Base-by-base conservation (phyloP, 2,329 filamentous ascomycete genomes). In the Monosporascus sp. region DNA sequence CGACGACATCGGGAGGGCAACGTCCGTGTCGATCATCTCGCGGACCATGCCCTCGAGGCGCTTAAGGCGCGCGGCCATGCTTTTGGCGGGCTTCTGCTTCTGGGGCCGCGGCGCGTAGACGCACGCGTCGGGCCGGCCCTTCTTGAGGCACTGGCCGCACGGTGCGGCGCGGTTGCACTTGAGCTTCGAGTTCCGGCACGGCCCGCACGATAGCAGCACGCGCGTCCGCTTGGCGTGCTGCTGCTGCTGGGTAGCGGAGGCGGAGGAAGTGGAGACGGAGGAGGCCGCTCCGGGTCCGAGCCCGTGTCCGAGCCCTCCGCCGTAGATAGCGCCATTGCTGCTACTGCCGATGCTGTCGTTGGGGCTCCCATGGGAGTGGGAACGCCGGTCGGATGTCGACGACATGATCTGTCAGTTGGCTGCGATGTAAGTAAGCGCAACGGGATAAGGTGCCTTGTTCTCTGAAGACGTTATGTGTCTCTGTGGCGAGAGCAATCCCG, bases 11-110 rank as follows among this genome's bases (percentile, higher is more conserved):
- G 36, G 55, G 14, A 48, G 47, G 9, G 49, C 54, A 3, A 59
- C 68, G 27, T 73, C 72, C 3, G 65, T 60, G 20, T 78, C 74
- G 69, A 83, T 77, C 69, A 82, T 80, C 50, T 70, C 73, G 37
- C 80, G 73, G n/a, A 83, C 77, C 74, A 83, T 76, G 51, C 77
- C 76, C 64, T 83, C 80, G 0, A 84, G 76, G 49, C 79, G 72
- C 62, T 74, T 76, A 47, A 83, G 68, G 50, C 80, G 70, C 9
- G 78, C 76, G 27, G 78, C 74, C 78, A 83, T 79, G 66, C 74
- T 75, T 65, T 73, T 75, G 18, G 70, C 65, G 8, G 72, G 73
- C 56, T 61, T 64, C 51, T 65, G 65, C 60, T 74, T 72, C 54
- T 68, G 68, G 3, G 73, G 72, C 56, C 71, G 72, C 17, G 77